Evolutionary conservation across 2,329 filamentous ascomycete species (phyloP).

Genomic region (Tolypocladium pustulatum): DNA sequence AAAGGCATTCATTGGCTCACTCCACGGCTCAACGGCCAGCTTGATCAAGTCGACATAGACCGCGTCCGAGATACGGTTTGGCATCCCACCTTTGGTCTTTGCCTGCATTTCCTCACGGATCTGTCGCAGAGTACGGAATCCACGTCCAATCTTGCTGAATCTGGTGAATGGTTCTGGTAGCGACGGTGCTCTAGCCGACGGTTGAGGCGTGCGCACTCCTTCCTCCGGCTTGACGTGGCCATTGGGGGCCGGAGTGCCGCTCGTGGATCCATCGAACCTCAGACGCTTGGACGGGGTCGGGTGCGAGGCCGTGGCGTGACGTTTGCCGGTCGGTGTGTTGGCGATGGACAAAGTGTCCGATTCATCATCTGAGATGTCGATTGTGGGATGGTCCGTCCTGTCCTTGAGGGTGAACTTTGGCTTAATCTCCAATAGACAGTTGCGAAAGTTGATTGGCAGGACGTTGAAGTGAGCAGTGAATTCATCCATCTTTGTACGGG

Average conservation of each 20-base stretch:
- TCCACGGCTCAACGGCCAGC: constrained; percentile 49
- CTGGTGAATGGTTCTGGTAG: constrained; percentile 26
- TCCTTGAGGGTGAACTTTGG: constrained; percentile 34
- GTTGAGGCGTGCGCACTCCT: neutral
- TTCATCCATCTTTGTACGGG: constrained; percentile 38
- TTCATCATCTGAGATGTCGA: constrained; percentile 30
- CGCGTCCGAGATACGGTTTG: constrained; percentile 46
- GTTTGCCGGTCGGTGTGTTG: constrained; percentile 17
- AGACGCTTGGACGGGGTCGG: constrained; percentile 24
- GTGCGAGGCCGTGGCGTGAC: constrained; percentile 14
- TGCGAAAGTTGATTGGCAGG: constrained; percentile 40
- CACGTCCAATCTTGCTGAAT: constrained; percentile 26
- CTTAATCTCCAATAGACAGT: constrained; percentile 33
- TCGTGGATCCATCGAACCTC: constrained; percentile 10
- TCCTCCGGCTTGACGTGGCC: constrained; percentile 28
- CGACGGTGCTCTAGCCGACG: constrained; percentile 3
- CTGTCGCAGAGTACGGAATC: constrained; percentile 34
- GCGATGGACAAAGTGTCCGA: constrained; percentile 18
- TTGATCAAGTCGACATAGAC: constrained; percentile 49
- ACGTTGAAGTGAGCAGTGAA: constrained; percentile 34
- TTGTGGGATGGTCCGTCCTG: constrained; percentile 19
- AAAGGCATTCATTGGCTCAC: constrained; percentile 37
- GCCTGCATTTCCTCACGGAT: constrained; percentile 44
- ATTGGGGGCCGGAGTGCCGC: constrained; percentile 2
- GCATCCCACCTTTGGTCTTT: constrained; percentile 46